A percentile compares a stretch with the other conserved stretches of the same genome.
phyloP scores from a whole-genome alignment of 2,329 filamentous ascomycete species.

The Pseudopithomyces chartarum region DNA sequence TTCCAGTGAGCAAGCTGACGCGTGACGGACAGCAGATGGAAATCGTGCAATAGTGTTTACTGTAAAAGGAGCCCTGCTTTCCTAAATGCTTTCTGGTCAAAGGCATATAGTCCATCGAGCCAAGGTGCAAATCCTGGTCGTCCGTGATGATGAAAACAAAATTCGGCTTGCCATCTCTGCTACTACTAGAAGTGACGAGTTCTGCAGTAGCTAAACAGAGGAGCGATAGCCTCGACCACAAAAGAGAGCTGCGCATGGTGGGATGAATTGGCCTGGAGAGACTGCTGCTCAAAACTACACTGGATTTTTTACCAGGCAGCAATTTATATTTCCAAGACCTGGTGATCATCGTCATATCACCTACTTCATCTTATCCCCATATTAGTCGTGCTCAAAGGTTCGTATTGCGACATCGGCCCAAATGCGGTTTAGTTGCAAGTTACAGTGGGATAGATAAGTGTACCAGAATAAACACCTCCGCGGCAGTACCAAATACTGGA shows the following conservation, averaged over 20 bases:
- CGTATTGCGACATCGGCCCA: neutral
- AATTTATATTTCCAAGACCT: neutral
- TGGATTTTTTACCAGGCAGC: neutral
- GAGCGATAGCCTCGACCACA: neutral
- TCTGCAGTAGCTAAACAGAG: neutral
- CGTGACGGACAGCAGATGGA: slow-evolving; percentile 70
- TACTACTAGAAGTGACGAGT: neutral
- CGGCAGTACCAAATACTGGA: too few species aligned
- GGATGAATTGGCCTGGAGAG: neutral
- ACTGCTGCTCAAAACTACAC: neutral
- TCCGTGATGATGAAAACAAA: slow-evolving; percentile 70
- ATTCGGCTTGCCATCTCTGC: slow-evolving; percentile 46
- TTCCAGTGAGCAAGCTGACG: slow-evolving; percentile 67
- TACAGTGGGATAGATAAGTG: neutral
- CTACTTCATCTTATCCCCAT: neutral
- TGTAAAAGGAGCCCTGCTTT: slow-evolving; percentile 62
- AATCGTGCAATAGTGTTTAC: slow-evolving; percentile 67
- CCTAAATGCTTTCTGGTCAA: slow-evolving; percentile 59
- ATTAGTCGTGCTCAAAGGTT: neutral
- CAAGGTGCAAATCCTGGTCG: slow-evolving; percentile 67
- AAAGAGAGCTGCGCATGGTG: neutral
- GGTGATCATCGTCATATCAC: neutral
- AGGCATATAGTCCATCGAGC: slow-evolving; percentile 66
- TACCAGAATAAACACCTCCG: neutral
- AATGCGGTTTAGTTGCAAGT: neutral